Conservation (phyloP, 768 basidiomycete genomes). For the Podaxis pistillaris region DNA sequence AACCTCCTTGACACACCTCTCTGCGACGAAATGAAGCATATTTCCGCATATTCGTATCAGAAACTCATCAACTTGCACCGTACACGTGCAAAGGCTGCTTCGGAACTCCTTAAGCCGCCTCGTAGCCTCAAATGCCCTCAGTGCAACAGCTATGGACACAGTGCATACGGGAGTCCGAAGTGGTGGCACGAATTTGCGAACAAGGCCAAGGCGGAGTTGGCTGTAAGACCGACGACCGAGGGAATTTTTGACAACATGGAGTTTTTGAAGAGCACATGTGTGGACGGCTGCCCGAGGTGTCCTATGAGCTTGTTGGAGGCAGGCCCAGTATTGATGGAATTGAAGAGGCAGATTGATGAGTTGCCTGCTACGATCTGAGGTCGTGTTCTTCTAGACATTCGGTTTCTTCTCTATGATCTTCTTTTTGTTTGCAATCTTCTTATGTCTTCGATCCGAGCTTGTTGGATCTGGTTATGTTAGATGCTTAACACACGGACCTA, state of each 20-base stretch:
- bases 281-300: conserved; percentile 56
- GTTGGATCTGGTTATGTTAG: background rate
- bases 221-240: conserved; percentile 52
- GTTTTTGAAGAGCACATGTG: conserved; percentile 48
- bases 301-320: conserved; percentile 67
- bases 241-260: conserved; percentile 55
- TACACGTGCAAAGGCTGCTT: conserved; percentile 48
- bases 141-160: conserved; percentile 53
- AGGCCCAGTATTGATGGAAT: conserved; percentile 47
- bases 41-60: conserved; percentile 66
- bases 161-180: conserved; percentile 51
- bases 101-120: conserved; percentile 41
- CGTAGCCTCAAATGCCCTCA: conserved; percentile 55
- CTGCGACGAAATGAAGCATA: conserved; percentile 60
- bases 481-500: conserved; percentile 1
- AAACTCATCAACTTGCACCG: conserved; percentile 63
- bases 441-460: background rate
- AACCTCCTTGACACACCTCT: conserved; percentile 56
- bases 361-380: conserved; percentile 34
- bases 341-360: conserved; percentile 60
- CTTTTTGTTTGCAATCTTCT: background rate
- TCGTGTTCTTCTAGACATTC: background rate
- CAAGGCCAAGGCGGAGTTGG: conserved; percentile 57
- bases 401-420: background rate
- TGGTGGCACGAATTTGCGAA: conserved; percentile 71